These are phyloP conservation scores for Rhizopus delemar DNA, from an alignment of 371 early-diverging fungal species.

Conservation along the genomic window DNA sequence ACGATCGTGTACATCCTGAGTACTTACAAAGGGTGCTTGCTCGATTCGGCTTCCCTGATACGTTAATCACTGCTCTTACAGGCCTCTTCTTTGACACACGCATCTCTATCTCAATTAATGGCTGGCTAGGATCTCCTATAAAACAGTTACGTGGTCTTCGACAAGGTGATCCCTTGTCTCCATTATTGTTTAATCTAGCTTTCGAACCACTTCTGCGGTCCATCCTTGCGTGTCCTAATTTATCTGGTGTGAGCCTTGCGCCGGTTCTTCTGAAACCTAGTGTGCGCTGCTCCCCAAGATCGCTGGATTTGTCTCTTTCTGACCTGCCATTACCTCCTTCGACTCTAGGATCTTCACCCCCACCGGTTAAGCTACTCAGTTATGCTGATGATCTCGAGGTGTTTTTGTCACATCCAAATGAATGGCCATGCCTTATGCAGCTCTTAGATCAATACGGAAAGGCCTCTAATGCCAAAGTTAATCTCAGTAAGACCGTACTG, in stretches of 20 bases:
- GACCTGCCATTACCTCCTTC: too few species aligned
- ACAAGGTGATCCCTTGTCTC: constrained; percentile 27
- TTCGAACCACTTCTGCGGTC: constrained; percentile 26
- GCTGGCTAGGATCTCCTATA: constrained; percentile 11
- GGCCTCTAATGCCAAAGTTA: constrained; percentile 21
- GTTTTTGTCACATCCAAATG: constrained; percentile 11
- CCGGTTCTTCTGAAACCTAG: too few species aligned
- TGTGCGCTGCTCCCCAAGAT: too few species aligned
- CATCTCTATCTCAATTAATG: constrained; percentile 16
- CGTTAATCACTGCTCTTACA: not conserved
- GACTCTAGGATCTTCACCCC: not conserved
- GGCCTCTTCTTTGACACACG: constrained; percentile 22
- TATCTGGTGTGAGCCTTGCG: too few species aligned
- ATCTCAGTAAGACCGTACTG: constrained; percentile 11
- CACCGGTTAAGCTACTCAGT: constrained; percentile 12
- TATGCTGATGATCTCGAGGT: constrained; percentile 28
- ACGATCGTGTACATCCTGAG: constrained; percentile 28
- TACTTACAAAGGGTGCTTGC: constrained; percentile 11
- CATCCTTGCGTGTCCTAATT: not conserved
- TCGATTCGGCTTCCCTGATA: constrained; percentile 11
- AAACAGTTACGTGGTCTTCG: constrained; percentile 18
- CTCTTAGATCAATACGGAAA: constrained; percentile 38
- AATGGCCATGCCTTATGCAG: constrained; percentile 83
- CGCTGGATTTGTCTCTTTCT: too few species aligned
- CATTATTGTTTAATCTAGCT: constrained; percentile 25